Base-by-base conservation (phyloP, 805 yeast genomes). In the Phaffomyces antillensis region DNA sequence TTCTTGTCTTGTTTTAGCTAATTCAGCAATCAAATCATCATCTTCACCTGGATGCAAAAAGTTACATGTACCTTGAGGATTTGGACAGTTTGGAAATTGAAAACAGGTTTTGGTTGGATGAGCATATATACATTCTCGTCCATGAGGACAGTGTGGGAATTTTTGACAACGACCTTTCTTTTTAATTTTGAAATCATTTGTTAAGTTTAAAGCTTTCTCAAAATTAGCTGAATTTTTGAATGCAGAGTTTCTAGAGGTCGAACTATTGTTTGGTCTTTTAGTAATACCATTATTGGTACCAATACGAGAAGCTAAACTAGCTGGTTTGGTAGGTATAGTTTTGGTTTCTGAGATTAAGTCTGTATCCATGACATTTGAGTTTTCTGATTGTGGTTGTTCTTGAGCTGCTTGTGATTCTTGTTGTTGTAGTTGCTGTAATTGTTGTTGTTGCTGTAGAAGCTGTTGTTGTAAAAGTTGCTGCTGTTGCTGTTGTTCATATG, bases 1-100 rank as follows among this genome's bases (percentile, higher is more conserved):
- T 53, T 73, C 79, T 50, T 71, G 70, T 58, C 76, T 81, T 8
- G 79, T 75, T 53, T 73, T 78, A 55, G 81, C 88, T 43, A 82
- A 68, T 59, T 81, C 85, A 34, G 77, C 78, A 66, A 83, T 77
- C 55, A 86, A 68, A 31, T 71, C 85, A 54, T 76, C 84, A 63
- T 88, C 96, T 66, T 88, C 88, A 48, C 85, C 85, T 11, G 95
- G 90, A 61, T 88, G 96, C 52, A 89, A 67, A 56, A 69, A 86
- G 52, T 78, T 81, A 66, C 96, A 88, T 0, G 93, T 85, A 11
- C 95, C 95, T 32, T 84, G 81, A 4, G 82, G 75, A 54, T 83
- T 82, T 24, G 86, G 74, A 66, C 96, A 88, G 54, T 81, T 76
- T 45, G 93, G 93, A 61, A 72, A 86, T 7, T 78, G 77, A 64